phyloP scores from a whole-genome alignment of 306 rosid genomes.

The Prunus persica region DNA sequence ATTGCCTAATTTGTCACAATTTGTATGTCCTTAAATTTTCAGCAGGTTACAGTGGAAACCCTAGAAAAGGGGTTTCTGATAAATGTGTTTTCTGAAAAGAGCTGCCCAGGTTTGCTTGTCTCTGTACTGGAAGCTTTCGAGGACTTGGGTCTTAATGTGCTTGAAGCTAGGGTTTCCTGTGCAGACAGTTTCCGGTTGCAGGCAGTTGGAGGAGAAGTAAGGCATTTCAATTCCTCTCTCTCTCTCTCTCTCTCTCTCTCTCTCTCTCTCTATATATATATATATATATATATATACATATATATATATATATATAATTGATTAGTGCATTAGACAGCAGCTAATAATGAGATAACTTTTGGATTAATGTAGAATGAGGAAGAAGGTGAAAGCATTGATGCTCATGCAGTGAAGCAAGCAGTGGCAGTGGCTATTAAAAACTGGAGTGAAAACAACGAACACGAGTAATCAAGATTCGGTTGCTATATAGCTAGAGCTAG shows the following conservation, averaged over 20 bases:
- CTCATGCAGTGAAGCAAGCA: slow-evolving; percentile 45
- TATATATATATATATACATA: not conserved
- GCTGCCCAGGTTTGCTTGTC: slow-evolving; percentile 83
- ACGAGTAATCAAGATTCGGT: slow-evolving; percentile 24
- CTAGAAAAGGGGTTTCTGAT: slow-evolving; percentile 78
- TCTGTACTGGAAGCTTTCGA: slow-evolving; percentile 78
- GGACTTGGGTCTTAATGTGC: slow-evolving; percentile 76
- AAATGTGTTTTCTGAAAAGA: slow-evolving; percentile 62
- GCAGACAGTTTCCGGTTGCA: slow-evolving; percentile 71
- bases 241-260: no score
- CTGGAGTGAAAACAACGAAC: slow-evolving; percentile 44
- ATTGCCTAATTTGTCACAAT: not conserved
- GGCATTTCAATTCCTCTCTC: not conserved
- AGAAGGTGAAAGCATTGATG: slow-evolving; percentile 40
- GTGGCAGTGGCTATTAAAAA: slow-evolving; percentile 47
- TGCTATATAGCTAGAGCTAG: not conserved
- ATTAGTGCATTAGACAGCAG: not conserved
- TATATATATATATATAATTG: not conserved
- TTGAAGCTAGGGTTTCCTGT: slow-evolving; percentile 99
- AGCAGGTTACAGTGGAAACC: slow-evolving; percentile 87
- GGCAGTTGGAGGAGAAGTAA: slow-evolving; percentile 91
- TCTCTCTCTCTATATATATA: no score
- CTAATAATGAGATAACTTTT: not conserved
- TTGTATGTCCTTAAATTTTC: not conserved
- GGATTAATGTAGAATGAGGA: slow-evolving; percentile 39